These are phyloP conservation scores for Ramalina intermedia DNA, from an alignment of 495 filamentous ascomycete species.

Conservation along the genomic window DNA sequence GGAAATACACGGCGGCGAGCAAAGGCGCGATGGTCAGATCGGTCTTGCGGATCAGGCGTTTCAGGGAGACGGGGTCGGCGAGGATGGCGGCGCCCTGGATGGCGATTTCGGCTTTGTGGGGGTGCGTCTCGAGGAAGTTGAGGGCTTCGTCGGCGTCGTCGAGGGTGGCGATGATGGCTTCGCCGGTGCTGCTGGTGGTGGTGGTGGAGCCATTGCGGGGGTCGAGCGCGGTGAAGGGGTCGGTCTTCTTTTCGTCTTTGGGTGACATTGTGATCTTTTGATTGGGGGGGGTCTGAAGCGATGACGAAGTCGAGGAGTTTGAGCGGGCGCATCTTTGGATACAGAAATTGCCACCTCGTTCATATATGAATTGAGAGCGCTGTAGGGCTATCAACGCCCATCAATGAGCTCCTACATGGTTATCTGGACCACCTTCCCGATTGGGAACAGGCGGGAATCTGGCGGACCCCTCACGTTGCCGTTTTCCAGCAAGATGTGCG, in stretches of 20 bases:
- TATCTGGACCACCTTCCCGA: too few relatives aligned
- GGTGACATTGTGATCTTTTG: neutral
- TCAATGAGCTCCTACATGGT: too few relatives aligned
- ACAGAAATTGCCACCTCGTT: too few relatives aligned
- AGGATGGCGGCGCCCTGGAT: slow-evolving; percentile 17
- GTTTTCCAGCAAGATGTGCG: too few relatives aligned
- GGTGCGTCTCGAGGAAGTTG: slow-evolving; percentile 18
- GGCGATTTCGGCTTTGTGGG: slow-evolving; percentile 14
- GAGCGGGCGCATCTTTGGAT: neutral
- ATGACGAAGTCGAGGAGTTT: neutral
- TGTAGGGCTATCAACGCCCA: too few relatives aligned
- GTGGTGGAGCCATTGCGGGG: slow-evolving; percentile 13
- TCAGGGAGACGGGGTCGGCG: slow-evolving; percentile 14
- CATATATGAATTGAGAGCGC: too few relatives aligned
- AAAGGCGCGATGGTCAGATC: slow-evolving; percentile 36
- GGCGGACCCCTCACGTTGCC: too few relatives aligned
- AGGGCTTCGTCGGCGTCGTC: slow-evolving; percentile 21
- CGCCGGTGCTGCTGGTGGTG: neutral
- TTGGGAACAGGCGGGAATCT: too few relatives aligned
- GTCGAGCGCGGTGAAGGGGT: slow-evolving; percentile 18
- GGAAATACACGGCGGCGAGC: slow-evolving; percentile 46
- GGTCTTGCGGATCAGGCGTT: slow-evolving; percentile 21
- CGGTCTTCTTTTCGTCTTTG: slow-evolving; percentile 12
- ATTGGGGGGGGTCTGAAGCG: neutral
- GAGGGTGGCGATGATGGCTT: slow-evolving; percentile 11